Percentiles rank a stretch among this genome's conserved stretches.
phyloP scores from a whole-genome alignment of 768 basidiomycete species.

The Cyathus striatus region DNA sequence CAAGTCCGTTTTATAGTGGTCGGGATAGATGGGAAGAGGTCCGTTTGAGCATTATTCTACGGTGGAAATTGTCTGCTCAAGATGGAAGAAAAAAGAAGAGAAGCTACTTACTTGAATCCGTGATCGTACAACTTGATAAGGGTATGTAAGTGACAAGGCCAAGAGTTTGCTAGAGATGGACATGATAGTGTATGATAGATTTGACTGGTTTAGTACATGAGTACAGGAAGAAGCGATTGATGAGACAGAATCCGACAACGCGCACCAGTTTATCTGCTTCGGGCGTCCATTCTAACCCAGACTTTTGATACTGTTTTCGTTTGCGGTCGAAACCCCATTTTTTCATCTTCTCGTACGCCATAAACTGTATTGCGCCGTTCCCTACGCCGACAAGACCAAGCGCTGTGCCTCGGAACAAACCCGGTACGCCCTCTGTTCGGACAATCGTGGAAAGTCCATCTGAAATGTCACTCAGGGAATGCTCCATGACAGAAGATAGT shows the following conservation, averaged over 20 bases:
- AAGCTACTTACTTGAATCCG: slow-evolving; percentile 71
- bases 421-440: slow-evolving; percentile 66
- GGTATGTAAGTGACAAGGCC: slow-evolving; percentile 85
- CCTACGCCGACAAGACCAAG: slow-evolving; percentile 89
- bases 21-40: slow-evolving; percentile 80
- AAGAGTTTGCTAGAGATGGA: slow-evolving; percentile 86
- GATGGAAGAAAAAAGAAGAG: not conserved
- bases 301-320: slow-evolving; percentile 50
- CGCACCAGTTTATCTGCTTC: slow-evolving; percentile 71
- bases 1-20: slow-evolving; percentile 79
- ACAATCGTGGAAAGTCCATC: slow-evolving; percentile 71
- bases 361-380: slow-evolving; percentile 94
- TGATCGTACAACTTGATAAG: slow-evolving; percentile 95
- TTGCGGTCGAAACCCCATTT: slow-evolving; percentile 81
- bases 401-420: slow-evolving; percentile 83
- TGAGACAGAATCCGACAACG: not conserved
- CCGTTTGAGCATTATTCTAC: slow-evolving; percentile 62
- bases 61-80: not conserved
- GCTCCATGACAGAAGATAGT: slow-evolving; percentile 3
- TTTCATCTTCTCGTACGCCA: slow-evolving; percentile 96
- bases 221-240: slow-evolving; percentile 1
- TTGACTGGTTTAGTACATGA: slow-evolving; percentile 54
- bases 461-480: slow-evolving; percentile 10
- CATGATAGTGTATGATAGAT: slow-evolving; percentile 86
- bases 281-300: slow-evolving; percentile 60